Percentiles rank a stretch among this genome's conserved stretches.
phyloP scores from a whole-genome alignment of 768 basidiomycete genomes.

The Cyathus striatus region DNA sequence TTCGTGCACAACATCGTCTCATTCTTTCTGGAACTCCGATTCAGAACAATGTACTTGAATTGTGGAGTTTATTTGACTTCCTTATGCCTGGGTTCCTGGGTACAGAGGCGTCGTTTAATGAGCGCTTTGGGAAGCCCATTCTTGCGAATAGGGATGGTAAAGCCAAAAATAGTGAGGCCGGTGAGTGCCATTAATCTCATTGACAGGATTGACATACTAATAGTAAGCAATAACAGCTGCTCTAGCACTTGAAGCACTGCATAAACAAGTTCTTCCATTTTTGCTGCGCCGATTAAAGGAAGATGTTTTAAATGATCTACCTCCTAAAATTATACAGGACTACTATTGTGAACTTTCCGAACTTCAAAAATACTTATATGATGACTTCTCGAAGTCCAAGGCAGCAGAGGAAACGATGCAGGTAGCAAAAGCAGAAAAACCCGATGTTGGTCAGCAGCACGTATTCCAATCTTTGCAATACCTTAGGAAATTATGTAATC shows the following conservation, averaged over 20 bases:
- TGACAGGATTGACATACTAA: background rate
- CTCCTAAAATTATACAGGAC: slow-evolving; percentile 99
- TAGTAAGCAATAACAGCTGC: slow-evolving; percentile 53
- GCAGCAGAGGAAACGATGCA: slow-evolving; percentile 69
- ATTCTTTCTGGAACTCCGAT: slow-evolving; percentile 97
- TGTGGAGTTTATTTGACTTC: slow-evolving; percentile 99
- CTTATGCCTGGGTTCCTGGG: slow-evolving; percentile 99
- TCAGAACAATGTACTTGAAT: slow-evolving; percentile 96
- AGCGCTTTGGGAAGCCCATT: slow-evolving; percentile 94
- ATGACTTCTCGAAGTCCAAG: slow-evolving; percentile 83
- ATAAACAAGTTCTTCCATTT: slow-evolving; percentile 99
- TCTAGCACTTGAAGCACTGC: slow-evolving; percentile 89
- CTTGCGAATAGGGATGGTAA: slow-evolving; percentile 93
- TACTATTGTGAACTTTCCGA: slow-evolving; percentile 98
- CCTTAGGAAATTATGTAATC: slow-evolving; percentile 95
- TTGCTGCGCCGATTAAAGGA: slow-evolving; percentile 94
- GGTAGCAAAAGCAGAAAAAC: slow-evolving; percentile 28
- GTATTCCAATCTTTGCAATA: slow-evolving; percentile 98
- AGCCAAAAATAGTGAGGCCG: slow-evolving; percentile 90
- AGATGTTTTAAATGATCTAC: slow-evolving; percentile 91
- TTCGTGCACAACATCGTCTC: slow-evolving; percentile 87
- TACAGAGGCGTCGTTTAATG: slow-evolving; percentile 91
- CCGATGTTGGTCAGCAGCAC: slow-evolving; percentile 64
- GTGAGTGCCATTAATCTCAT: slow-evolving; percentile 39
- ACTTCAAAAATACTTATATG: slow-evolving; percentile 90